Evolutionary conservation across 2,329 filamentous ascomycete genomes (phyloP).

Genomic region (Ophiocordyceps unilateralis): DNA sequence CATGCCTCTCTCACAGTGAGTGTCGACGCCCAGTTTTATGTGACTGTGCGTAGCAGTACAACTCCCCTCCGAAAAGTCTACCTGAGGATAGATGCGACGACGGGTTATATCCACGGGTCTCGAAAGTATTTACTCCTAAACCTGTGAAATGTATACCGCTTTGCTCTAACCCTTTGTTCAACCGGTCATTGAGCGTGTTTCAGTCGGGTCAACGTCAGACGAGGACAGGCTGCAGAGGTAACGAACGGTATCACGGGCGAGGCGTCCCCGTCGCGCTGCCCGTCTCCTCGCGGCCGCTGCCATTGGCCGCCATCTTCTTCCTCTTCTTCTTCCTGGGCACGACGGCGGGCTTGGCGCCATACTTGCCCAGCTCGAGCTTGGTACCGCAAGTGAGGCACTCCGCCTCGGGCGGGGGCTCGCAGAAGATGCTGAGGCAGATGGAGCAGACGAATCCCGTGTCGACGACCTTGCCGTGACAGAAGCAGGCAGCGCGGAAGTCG

Average conservation of each 20-base stretch:
- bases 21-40: too few relatives aligned
- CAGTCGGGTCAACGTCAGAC: too few relatives aligned
- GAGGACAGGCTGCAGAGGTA: too few relatives aligned
- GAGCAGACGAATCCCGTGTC: slow-evolving; percentile 92
- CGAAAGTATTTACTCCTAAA: too few relatives aligned
- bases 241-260: slow-evolving; percentile 20
- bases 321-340: slow-evolving; percentile 57
- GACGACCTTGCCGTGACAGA: slow-evolving; percentile 83
- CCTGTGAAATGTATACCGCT: too few relatives aligned
- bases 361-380: slow-evolving; percentile 55
- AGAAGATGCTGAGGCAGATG: slow-evolving; percentile 91
- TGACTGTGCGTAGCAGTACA: too few relatives aligned
- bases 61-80: too few relatives aligned
- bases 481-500: slow-evolving; percentile 95
- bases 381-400: slow-evolving; percentile 76
- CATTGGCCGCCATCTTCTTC: slow-evolving; percentile 49
- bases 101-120: too few relatives aligned
- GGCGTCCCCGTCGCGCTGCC: slow-evolving; percentile 45
- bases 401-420: slow-evolving; percentile 41
- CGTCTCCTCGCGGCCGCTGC: slow-evolving; percentile 34
- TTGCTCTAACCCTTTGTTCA: too few relatives aligned
- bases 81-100: too few relatives aligned
- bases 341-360: slow-evolving; percentile 62
- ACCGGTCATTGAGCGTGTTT: too few relatives aligned
- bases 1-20: too few relatives aligned